phyloP scores from a whole-genome alignment of 352 stramenopile species.

The Globisporangium alternatum region DNA sequence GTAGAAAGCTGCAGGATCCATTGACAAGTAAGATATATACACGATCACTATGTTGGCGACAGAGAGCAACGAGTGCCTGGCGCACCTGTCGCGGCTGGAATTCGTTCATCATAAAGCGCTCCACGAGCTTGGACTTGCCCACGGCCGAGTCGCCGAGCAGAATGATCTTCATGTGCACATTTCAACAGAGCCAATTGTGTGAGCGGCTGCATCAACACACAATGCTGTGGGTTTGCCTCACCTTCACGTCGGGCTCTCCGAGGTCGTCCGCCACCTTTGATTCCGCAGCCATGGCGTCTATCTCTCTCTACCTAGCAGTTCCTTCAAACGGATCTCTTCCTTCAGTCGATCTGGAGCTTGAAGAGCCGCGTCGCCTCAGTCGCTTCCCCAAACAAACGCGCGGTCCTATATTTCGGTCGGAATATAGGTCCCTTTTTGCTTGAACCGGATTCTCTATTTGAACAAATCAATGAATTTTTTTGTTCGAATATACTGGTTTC shows the following conservation, averaged over 20 bases:
- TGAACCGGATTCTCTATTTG: too few species aligned
- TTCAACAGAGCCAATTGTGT: too few species aligned
- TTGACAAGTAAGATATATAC: not conserved
- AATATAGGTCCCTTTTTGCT: too few species aligned
- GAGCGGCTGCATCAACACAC: not conserved
- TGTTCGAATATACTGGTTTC: too few species aligned
- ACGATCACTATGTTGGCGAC: not conserved
- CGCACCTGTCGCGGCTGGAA: constrained; percentile 89
- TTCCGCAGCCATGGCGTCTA: constrained; percentile 16
- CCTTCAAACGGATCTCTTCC: not conserved
- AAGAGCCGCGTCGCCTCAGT: not conserved
- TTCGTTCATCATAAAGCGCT: constrained; percentile 95
- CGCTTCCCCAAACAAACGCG: too few species aligned
- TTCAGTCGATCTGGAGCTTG: not conserved
- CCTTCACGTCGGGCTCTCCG: constrained; percentile 64
- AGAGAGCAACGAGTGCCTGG: not conserved
- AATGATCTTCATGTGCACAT: constrained; percentile 68
- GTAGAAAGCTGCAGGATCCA: constrained; percentile 77
- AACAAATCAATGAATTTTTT: too few species aligned
- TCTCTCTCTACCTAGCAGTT: not conserved
- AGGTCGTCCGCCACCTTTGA: constrained; percentile 43
- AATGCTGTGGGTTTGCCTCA: constrained; percentile 6
- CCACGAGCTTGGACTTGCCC: constrained; percentile 95
- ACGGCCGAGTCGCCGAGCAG: constrained; percentile 93
- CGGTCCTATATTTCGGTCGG: too few species aligned